These are phyloP conservation scores for Microcera coccophila DNA, from an alignment of 2,329 filamentous ascomycete species.

Conservation along the genomic window DNA sequence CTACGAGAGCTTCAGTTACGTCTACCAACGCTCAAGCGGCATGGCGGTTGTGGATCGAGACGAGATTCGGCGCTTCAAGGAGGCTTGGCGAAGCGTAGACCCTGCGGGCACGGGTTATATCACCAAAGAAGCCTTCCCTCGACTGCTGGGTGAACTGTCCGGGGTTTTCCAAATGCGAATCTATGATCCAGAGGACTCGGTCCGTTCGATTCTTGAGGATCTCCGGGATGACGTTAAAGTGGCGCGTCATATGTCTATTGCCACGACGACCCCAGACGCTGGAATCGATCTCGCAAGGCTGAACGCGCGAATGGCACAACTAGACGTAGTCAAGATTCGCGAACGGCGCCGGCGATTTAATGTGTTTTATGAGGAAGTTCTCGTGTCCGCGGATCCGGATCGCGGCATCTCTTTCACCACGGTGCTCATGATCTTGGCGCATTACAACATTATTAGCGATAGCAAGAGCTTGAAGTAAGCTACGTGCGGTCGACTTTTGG, in stretches of 20 bases:
- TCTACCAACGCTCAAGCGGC: constrained; percentile 95
- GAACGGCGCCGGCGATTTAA: constrained; percentile 77
- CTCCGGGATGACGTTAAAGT: constrained; percentile 58
- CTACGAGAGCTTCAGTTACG: constrained; percentile 98
- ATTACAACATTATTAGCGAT: constrained; percentile 98
- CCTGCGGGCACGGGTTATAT: constrained; percentile 90
- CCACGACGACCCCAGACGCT: constrained; percentile 47
- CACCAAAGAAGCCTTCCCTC: constrained; percentile 80
- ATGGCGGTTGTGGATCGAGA: constrained; percentile 85
- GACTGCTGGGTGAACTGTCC: constrained; percentile 84
- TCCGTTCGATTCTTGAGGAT: constrained; percentile 81
- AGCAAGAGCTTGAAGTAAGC: constrained; percentile 83
- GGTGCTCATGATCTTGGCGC: constrained; percentile 90
- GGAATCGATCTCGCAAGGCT: constrained; percentile 72
- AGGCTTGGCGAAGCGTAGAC: constrained; percentile 95
- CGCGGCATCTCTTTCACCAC: constrained; percentile 87
- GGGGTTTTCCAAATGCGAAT: constrained; percentile 97
- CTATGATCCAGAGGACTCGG: constrained; percentile 85
- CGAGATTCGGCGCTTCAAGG: constrained; percentile 94
- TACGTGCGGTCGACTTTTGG: background rate
- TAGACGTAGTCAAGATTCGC: constrained; percentile 73
- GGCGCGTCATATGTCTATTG: constrained; percentile 52
- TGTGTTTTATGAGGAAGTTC: constrained; percentile 93
- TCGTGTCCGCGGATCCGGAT: constrained; percentile 87
- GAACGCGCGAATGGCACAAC: constrained; percentile 65